A percentile compares a stretch with the other conserved stretches of the same genome.
phyloP scores from a whole-genome alignment of 2,329 filamentous ascomycete genomes.

The Didymella sp. region DNA sequence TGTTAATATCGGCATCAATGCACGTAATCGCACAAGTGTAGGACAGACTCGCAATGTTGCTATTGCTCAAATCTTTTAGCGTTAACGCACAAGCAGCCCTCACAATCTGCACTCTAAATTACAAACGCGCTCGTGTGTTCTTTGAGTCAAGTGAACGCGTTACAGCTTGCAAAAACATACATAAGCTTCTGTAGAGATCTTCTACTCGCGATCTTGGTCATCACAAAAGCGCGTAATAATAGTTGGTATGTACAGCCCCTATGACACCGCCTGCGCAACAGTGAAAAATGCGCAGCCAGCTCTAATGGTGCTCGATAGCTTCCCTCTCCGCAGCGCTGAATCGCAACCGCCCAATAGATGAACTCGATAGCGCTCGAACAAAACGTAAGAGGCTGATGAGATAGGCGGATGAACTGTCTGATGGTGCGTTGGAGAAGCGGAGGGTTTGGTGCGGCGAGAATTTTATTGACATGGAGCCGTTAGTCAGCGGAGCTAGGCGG shows the following conservation, averaged over 20 bases:
- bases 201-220: background rate
- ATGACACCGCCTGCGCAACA: constrained; percentile 84
- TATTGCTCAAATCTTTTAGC: background rate
- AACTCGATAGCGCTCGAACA: constrained; percentile 45
- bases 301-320: constrained; percentile 69
- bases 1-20: background rate
- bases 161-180: background rate
- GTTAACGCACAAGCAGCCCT: background rate
- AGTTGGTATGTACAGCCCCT: constrained; percentile 72
- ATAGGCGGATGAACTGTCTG: constrained; percentile 51
- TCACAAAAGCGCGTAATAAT: background rate
- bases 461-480: constrained; percentile 25
- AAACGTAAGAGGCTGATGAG: constrained; percentile 49
- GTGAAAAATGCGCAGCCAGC: constrained; percentile 69
- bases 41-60: background rate
- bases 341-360: constrained; percentile 58
- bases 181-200: background rate
- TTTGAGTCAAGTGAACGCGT: background rate
- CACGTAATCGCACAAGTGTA: background rate
- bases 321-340: constrained; percentile 66
- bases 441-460: constrained; percentile 21
- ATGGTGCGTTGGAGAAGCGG: constrained; percentile 45
- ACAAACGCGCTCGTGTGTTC: background rate
- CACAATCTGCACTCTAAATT: too few relatives aligned
- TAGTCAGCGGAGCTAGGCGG: constrained; percentile 12